Evolutionary conservation across 768 basidiomycete genomes (phyloP), one percentile per base, ranked within the genome.

Genomic region (Mycena venus): DNA sequence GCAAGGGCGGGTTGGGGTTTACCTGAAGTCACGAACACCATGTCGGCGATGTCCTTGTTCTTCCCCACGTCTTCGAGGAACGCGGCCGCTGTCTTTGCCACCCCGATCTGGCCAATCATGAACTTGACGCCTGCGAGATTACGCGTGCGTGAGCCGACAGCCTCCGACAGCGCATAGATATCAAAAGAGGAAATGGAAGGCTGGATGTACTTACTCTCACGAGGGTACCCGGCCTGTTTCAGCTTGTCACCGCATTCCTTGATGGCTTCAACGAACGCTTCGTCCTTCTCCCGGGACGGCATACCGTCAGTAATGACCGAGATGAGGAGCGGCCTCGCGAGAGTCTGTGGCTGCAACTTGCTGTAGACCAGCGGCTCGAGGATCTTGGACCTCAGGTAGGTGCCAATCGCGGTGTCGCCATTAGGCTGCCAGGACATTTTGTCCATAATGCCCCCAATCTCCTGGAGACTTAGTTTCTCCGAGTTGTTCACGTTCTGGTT

Each of bases 351-450:
- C 56, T 74, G 29, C 40, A 75, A 40, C 36, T 70, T 65, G 62
- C 56, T 56, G 73, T 77, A 77, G 21, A 77, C 75, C 72, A 77
- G 27, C 51, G 75, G 75, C 72, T 77, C 49, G 53, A 77, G 75
- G 51, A 77, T 74, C 69, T 74, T 77, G 56, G 60, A 47, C n/a
- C 53, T 51, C 40, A 77, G 68, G 55, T 36, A 49, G 12, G 75
- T 77, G 27, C 75, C 75, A 62, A 77, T 68, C 44, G 51, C 42
- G 47, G 72, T 77, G 51, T 62, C 56, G 42, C 72, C 68, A 10
- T 29, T 58, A 17, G 53, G 73, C 70, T 66, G 25, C 73, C 71
- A 73, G 31, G 64, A 61, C 65, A 73, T 67, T 29, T 34, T 53
- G 47, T 67, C 59, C 31, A 73, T 73, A 29, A 55, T 68, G 38